Percentiles rank a stretch among this genome's conserved stretches.
Evolutionary conservation across 129 eudicot genomes (phyloP).

Genomic region (Artemisia tridentata): DNA sequence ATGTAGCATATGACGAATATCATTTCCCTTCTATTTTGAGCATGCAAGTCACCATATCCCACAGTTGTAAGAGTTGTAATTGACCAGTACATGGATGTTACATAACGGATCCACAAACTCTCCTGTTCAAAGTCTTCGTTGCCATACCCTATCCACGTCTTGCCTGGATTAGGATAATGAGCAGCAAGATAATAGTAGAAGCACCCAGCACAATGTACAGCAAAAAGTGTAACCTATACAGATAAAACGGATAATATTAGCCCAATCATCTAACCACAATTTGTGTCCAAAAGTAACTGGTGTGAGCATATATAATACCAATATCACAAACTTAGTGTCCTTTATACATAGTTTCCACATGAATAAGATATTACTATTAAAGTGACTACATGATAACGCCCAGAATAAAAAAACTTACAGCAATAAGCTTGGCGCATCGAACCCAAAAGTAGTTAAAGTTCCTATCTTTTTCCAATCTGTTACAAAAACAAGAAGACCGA

Average conservation of each 20-base stretch:
- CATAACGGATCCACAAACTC: constrained; percentile 72
- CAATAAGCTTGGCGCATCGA: constrained; percentile 84
- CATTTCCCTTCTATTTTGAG: constrained; percentile 87
- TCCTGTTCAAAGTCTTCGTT: constrained; percentile 40
- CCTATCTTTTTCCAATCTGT: constrained; percentile 93
- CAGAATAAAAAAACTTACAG: constrained; percentile 47
- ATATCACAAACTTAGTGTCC: background rate
- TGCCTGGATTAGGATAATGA: constrained; percentile 52
- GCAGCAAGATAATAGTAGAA: constrained; percentile 79
- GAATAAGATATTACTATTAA: background rate
- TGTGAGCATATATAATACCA: background rate
- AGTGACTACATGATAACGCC: background rate
- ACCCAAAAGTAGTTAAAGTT: constrained; percentile 94
- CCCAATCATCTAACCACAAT: background rate
- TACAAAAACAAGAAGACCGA: constrained; percentile 17
- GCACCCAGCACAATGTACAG: constrained; percentile 89
- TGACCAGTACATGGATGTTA: constrained; percentile 87
- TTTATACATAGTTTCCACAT: background rate
- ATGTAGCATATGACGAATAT: constrained; percentile 71
- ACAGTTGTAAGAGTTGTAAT: constrained; percentile 89
- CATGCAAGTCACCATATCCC: constrained; percentile 91
- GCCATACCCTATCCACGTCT: constrained; percentile 77
- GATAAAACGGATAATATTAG: background rate
- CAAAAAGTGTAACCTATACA: constrained; percentile 79
- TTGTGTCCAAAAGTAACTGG: background rate